A percentile compares a stretch with the other conserved stretches of the same genome.
These are phyloP conservation scores for Chenopodium formosanum DNA, from an alignment of 148 eudicot genomes.

Conservation along the genomic window DNA sequence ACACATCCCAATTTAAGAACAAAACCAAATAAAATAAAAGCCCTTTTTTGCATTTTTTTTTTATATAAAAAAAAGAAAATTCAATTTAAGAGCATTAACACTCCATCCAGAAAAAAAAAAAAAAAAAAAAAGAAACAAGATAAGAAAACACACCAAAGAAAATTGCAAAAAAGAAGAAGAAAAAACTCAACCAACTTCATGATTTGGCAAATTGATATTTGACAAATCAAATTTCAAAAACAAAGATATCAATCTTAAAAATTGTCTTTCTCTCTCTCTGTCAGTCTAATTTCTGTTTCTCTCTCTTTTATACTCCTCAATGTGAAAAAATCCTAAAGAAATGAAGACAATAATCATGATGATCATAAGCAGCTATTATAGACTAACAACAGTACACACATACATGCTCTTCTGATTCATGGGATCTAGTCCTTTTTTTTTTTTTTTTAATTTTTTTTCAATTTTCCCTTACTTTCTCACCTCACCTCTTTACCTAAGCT, in stretches of 20 bases:
- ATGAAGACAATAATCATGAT: background rate
- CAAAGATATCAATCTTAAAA: background rate
- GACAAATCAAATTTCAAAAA: background rate
- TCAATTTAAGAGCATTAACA: too few species aligned
- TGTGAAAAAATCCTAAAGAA: background rate
- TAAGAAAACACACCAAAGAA: too few species aligned
- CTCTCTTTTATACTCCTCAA: background rate
- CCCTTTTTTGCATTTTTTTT: background rate
- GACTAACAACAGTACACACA: slow-evolving; percentile 9
- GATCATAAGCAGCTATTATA: slow-evolving; percentile 8
- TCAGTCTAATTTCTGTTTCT: background rate
- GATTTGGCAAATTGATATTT: background rate
- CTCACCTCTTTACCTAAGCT: background rate
- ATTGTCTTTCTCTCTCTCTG: background rate
- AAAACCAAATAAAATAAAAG: background rate
- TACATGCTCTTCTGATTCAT: slow-evolving; percentile 12
- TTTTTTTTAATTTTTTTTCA: too few species aligned
- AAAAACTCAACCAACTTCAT: slow-evolving; percentile 13
- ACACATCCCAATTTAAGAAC: background rate
- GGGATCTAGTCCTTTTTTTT: background rate
- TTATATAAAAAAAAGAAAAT: too few species aligned
- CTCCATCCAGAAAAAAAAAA: too few species aligned
- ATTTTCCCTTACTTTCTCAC: background rate
- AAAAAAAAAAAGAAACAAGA: too few species aligned
- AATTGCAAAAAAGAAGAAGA: background rate